Percentiles rank a stretch among this genome's conserved stretches.
phyloP scores from a whole-genome alignment of 2,329 filamentous ascomycete genomes.

The Amauroascus niger region DNA sequence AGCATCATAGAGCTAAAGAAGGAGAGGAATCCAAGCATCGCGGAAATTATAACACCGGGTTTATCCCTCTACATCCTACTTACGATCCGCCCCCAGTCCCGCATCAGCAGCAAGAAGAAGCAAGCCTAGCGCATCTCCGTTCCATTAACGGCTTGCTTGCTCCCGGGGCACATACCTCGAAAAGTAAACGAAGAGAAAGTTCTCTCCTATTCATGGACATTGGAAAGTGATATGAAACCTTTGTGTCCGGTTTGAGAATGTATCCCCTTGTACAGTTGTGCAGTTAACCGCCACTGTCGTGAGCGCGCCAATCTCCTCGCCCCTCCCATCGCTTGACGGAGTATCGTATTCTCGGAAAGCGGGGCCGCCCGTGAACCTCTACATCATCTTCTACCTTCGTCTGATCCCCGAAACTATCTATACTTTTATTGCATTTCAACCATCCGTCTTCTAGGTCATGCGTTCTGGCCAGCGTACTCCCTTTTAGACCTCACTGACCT shows the following conservation, averaged over 20 bases:
- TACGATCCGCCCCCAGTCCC: conserved; percentile 35
- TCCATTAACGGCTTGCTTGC: conserved; percentile 36
- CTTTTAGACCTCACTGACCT: neutral
- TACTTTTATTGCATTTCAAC: no score
- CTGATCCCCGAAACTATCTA: no score
- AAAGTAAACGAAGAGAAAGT: conserved; percentile 41
- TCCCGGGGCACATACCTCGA: conserved; percentile 30
- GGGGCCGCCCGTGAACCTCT: no score
- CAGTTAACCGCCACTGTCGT: no score
- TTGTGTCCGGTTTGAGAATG: no score
- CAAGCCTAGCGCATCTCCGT: conserved; percentile 21
- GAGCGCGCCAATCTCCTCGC: no score
- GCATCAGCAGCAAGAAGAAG: conserved; percentile 18
- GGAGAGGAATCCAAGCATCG: conserved; percentile 20
- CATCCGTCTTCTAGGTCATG: neutral
- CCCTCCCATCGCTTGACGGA: neutral
- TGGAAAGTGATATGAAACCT: conserved; percentile 20
- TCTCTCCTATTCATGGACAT: conserved; percentile 40
- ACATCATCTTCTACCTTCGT: no score
- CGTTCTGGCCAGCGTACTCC: neutral
- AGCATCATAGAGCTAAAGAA: conserved; percentile 16
- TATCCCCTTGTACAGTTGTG: no score
- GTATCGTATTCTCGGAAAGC: no score
- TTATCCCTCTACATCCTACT: conserved; percentile 43
- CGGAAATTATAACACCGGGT: conserved; percentile 40